Evolutionary conservation across 768 basidiomycete species (phyloP).

Genomic region (Porphyrellus cyaneotinctus): DNA sequence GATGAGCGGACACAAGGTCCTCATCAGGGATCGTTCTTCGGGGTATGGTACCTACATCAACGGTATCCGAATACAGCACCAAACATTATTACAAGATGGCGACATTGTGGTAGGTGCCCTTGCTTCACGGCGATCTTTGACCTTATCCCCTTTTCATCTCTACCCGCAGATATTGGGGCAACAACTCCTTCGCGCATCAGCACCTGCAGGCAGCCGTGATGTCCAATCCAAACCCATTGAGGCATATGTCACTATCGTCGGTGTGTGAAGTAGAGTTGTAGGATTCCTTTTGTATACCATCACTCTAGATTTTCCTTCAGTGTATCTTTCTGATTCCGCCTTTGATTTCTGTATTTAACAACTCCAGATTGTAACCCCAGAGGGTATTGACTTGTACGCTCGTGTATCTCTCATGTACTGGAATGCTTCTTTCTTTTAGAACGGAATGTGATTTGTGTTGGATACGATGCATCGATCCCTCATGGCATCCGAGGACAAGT

Average conservation of each 20-base stretch:
- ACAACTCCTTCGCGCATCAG: slow-evolving; percentile 35
- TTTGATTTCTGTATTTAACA: slow-evolving; percentile 5
- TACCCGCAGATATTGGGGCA: slow-evolving; percentile 39
- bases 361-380: not conserved
- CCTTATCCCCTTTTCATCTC: not conserved
- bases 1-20: slow-evolving; percentile 33
- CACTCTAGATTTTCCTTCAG: not conserved
- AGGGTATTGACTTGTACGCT: not conserved
- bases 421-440: not conserved
- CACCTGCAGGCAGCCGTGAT: slow-evolving; percentile 38
- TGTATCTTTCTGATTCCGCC: not conserved
- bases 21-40: slow-evolving; percentile 44
- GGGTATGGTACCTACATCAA: slow-evolving; percentile 49
- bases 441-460: not conserved
- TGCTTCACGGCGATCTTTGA: not conserved
- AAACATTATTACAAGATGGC: slow-evolving; percentile 37
- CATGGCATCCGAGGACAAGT: not conserved
- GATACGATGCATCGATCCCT: not conserved
- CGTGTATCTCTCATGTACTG: not conserved
- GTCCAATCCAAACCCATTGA: slow-evolving; percentile 45
- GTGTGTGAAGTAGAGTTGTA: slow-evolving; percentile 20
- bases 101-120: slow-evolving; percentile 41
- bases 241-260: slow-evolving; percentile 36
- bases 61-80: slow-evolving; percentile 36
- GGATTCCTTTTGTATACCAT: not conserved